Conservation (phyloP, 2,329 filamentous ascomycete genomes). For the Stemphylium vesicarium region DNA sequence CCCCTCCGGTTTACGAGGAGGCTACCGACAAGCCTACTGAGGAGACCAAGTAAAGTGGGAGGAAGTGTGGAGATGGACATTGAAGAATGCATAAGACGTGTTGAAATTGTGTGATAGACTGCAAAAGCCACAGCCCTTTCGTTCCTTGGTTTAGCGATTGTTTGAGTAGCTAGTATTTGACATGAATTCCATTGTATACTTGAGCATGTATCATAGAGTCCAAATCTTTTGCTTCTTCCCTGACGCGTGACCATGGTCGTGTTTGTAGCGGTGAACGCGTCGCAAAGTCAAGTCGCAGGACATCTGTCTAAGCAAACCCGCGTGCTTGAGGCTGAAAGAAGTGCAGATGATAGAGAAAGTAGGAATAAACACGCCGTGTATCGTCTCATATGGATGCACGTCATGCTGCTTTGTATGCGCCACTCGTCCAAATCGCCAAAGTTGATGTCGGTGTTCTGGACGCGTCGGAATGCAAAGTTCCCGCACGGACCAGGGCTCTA, state of each 20-base stretch:
- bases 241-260: too few relatives aligned
- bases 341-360: background rate
- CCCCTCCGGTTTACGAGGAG: conserved; percentile 49
- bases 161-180: conserved; percentile 5
- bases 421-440: background rate
- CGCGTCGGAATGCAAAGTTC: conserved; percentile 12
- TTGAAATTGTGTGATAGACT: conserved; percentile 4
- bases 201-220: background rate
- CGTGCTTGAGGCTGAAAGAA: background rate
- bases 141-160: background rate
- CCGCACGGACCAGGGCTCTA: conserved; percentile 13
- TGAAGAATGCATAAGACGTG: conserved; percentile 2
- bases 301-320: background rate
- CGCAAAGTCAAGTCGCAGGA: background rate
- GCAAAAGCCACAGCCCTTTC: background rate
- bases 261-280: background rate
- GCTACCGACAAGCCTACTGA: conserved; percentile 24
- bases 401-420: background rate
- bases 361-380: background rate
- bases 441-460: conserved; percentile 9
- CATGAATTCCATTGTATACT: conserved; percentile 15
- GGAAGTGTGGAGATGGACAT: background rate
- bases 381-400: background rate
- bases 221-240: too few relatives aligned
- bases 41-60: conserved; percentile 26